Conservation (phyloP, 192 early-diverging fungal species). For the Coemansia sp. region DNA sequence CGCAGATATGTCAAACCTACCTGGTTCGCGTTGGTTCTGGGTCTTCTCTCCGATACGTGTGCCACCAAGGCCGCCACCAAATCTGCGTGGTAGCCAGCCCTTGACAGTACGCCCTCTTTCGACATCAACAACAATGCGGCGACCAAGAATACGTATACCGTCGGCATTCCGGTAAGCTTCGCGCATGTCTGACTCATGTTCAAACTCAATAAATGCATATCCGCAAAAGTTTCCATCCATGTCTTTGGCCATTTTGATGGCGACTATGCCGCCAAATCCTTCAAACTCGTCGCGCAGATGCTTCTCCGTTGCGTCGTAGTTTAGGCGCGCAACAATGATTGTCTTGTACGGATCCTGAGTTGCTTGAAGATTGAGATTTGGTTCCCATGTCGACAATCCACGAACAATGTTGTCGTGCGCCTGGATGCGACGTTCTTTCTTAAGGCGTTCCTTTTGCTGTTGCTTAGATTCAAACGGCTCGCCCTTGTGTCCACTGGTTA, state of each 20-base stretch:
- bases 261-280: conserved; percentile 63
- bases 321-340: conserved; percentile 78
- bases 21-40: conserved; percentile 42
- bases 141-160: conserved; percentile 79
- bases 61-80: conserved; percentile 52
- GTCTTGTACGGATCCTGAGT: conserved; percentile 91
- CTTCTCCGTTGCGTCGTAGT: conserved; percentile 56
- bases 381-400: conserved; percentile 41
- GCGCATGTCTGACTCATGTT: conserved; percentile 81
- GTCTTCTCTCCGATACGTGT: conserved; percentile 38
- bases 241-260: conserved; percentile 74
- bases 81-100: conserved; percentile 77
- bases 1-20: conserved; percentile 35
- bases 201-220: conserved; percentile 96
- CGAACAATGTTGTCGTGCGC: conserved; percentile 41
- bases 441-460: conserved; percentile 43
- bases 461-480: conserved; percentile 30
- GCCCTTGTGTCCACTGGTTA: conserved; percentile 10
- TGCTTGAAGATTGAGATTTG: conserved; percentile 62
- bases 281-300: conserved; percentile 76
- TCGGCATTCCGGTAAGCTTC: conserved; percentile 70
- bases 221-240: conserved; percentile 76
- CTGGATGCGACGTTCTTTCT: conserved; percentile 30
- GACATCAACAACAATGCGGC: conserved; percentile 88
- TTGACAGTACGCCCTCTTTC: conserved; percentile 96